Evolutionary conservation across 805 yeast species (phyloP), one percentile per base, ranked within the genome.

Genomic region (Teunomyces stri): DNA sequence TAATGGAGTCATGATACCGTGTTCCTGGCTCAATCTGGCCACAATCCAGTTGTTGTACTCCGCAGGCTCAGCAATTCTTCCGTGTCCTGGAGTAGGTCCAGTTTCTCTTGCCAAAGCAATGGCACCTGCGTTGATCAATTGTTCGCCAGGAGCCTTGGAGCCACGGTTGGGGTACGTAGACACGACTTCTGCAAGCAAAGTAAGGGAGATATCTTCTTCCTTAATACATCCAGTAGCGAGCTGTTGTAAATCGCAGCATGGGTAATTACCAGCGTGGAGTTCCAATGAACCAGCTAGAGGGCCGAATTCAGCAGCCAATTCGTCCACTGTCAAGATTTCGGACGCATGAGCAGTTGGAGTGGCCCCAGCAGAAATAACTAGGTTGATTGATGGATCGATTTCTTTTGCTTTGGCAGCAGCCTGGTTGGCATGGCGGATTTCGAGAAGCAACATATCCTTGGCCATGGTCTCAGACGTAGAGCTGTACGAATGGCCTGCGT

Each of bases 241-340:
- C 60, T 87, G 94, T 60, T 87, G 95, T 45, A 85, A 65, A 59
- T 87, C 95, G 57, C 86, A 81, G 58, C 82, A 76, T 3, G 84
- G 76, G 58, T 84, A 87, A 59, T 87, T 86, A 10, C 95, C 95
- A n/a, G 92, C 91, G 60, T 87, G 95, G 13, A 87, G 60, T 58
- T 87, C 94, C 34, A 87, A 64, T 1, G 60, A 57, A 4, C 82
- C 84, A 5, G 49, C 47, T 16, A 72, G 48, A 10, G 22, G 15
- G 3, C 59, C 58, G 53, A 54, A 54, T 33, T 16, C 56, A 45
- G 47, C 22, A 9, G 38, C 50, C 40, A 66, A 39, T 29, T 62
- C 68, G 7, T 47, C 51, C n/a, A 46, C 33, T 1, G 59, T 46
- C 45, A 69, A 51, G 9, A 49, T 28, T 49, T 67, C 67, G 21